phyloP scores from a whole-genome alignment of 2,329 filamentous ascomycete genomes.

The Lecanoromycetidae sp. region DNA sequence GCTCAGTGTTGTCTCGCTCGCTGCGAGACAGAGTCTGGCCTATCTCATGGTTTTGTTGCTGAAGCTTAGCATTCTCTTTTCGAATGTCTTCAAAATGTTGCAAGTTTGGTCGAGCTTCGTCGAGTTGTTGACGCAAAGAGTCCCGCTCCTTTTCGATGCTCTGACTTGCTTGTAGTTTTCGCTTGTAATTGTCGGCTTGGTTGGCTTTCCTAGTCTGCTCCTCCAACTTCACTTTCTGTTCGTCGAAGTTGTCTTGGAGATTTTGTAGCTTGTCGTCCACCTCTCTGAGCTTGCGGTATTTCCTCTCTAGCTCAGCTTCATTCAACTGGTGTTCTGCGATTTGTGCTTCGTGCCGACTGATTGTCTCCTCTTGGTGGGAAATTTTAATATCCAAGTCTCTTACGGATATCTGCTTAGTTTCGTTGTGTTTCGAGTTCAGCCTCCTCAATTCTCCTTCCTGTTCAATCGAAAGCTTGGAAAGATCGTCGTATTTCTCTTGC shows the following conservation, averaged over 20 bases:
- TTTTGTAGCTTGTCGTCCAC: conserved; percentile 25
- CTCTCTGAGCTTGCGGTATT: conserved; percentile 30
- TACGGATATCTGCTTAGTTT: conserved; percentile 11
- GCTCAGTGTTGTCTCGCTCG: conserved; percentile 37
- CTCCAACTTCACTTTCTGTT: conserved; percentile 36
- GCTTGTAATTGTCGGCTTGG: conserved; percentile 37
- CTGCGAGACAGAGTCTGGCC: conserved; percentile 35
- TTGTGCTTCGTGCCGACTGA: conserved; percentile 57
- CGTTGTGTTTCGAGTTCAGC: conserved; percentile 6
- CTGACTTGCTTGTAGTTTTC: conserved; percentile 38
- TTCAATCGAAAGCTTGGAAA: conserved; percentile 4
- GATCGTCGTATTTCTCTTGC: conserved; percentile 25
- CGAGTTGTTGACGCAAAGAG: conserved; percentile 34
- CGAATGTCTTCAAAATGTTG: conserved; percentile 5
- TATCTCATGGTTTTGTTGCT: conserved; percentile 24
- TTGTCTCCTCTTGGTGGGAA: conserved; percentile 50
- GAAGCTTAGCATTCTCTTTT: conserved; percentile 23
- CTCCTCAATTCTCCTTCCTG: conserved; percentile 11
- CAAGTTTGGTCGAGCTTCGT: conserved; percentile 36
- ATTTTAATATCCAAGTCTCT: conserved; percentile 12
- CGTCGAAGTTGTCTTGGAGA: conserved; percentile 38
- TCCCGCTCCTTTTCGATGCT: conserved; percentile 39
- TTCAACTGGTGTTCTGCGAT: conserved; percentile 41
- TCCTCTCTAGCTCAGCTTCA: conserved; percentile 32
- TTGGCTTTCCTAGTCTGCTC: conserved; percentile 37